Evolutionary conservation across 192 early-diverging fungal genomes (phyloP).

Genomic region (Coemansia sp.): DNA sequence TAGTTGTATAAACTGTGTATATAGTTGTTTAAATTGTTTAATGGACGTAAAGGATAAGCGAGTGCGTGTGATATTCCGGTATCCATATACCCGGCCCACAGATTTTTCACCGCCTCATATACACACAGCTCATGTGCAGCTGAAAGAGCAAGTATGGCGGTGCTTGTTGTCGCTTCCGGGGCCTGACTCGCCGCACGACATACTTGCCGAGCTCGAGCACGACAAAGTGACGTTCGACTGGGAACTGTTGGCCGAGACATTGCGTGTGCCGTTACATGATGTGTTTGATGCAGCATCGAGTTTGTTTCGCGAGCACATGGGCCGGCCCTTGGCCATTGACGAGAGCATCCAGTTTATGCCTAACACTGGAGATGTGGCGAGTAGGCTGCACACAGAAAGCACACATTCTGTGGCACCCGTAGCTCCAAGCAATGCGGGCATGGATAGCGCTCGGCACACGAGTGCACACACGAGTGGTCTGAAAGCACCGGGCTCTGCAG

Average conservation of each 20-base stretch:
- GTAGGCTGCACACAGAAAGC: no score
- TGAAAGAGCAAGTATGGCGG: slow-evolving; percentile 49
- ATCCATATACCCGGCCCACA: slow-evolving; percentile 32
- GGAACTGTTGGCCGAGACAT: slow-evolving; percentile 34
- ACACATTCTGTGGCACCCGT: no score
- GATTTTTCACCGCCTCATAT: slow-evolving; percentile 17
- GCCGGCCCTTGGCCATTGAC: slow-evolving; percentile 19
- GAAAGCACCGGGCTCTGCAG: background rate
- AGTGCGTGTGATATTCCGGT: slow-evolving; percentile 47
- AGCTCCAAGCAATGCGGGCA: no score
- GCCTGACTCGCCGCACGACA: slow-evolving; percentile 31
- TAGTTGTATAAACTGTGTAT: background rate
- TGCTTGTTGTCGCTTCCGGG: slow-evolving; percentile 31
- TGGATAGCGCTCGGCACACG: no score
- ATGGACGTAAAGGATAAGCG: slow-evolving; percentile 1
- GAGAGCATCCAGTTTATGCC: slow-evolving; percentile 23
- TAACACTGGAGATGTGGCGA: no score
- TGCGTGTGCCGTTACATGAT: slow-evolving; percentile 23
- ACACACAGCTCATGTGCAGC: background rate
- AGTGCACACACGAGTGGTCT: no score
- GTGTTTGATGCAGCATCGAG: slow-evolving; percentile 43
- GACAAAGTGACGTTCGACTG: slow-evolving; percentile 56
- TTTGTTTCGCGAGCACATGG: slow-evolving; percentile 36
- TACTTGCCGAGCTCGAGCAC: slow-evolving; percentile 47
- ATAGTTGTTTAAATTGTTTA: background rate